Base-by-base conservation (phyloP, 305 asterid genomes). In the Stenogyne calaminthoides region DNA sequence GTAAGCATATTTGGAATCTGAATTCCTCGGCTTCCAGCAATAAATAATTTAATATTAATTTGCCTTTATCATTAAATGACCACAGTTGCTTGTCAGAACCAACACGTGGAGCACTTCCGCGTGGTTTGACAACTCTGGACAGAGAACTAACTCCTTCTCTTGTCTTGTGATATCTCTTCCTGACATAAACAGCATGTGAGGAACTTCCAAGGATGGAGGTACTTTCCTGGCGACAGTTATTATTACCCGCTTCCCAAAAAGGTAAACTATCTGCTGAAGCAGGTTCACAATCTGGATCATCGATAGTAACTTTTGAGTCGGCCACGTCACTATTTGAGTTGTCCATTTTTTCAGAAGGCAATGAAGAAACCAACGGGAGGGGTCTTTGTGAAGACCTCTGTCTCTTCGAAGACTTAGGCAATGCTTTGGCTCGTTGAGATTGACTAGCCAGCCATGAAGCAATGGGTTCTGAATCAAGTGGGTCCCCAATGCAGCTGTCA, bases 361-460 rank as follows among this genome's bases (percentile, higher is more conserved):
- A 72, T 55, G 86, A 73, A 77, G 96, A 74, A 54, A 54, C 80
- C 64, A 69, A 65, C 60, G 88, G 75, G 25, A 71, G 70, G 75
- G 87, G 79, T 6, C 67, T 70, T 74, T 85, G 73, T 60, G 81
- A 70, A 25, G 76, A 69, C 84, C 77, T 86, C 79, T 74, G 93
- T 77, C 86, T 88, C 78, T 91, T 87, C 64, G 69, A 77, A 44
- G 90, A 71, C 76, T 82, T 82, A 42, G 95, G 85, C 71, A 83
- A 71, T 74, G 89, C 77, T 81, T 93, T 93, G 78, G 71, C 86
- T 73, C 86, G 90, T 71, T 82, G 97, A 78, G 94, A 85, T 78
- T 88, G 85, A 66, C 92, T 93, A 78, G 93, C 85, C 75, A 93
- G 80, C 99, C 99, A 95, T 73, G 93, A 89, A 42, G 91, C 91